These are phyloP conservation scores for Macrocybe gigantea DNA, from an alignment of 768 basidiomycete genomes.

Conservation along the genomic window DNA sequence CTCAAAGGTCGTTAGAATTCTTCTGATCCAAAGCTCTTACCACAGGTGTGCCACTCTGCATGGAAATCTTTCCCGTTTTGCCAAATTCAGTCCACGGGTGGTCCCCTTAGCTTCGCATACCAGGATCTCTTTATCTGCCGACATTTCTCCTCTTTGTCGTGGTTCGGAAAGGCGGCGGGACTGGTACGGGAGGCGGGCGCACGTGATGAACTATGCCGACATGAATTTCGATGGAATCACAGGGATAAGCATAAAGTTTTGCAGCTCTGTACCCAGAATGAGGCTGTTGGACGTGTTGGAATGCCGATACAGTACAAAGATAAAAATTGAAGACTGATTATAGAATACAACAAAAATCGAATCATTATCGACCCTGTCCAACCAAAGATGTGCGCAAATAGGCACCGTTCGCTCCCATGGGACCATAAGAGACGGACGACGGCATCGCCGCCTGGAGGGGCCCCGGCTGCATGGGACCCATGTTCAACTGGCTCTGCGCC, in stretches of 20 bases:
- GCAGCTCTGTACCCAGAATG: background rate
- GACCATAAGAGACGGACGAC: conserved; percentile 47
- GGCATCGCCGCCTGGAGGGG: conserved; percentile 39
- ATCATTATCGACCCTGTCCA: conserved; percentile 34
- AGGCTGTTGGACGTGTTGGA: background rate
- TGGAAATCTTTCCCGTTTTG: too few species aligned
- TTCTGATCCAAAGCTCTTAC: too few species aligned
- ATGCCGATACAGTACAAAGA: conserved; percentile 7
- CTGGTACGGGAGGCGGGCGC: too few species aligned
- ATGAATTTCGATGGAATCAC: too few species aligned
- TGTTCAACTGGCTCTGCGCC: conserved; percentile 41
- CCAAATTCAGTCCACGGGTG: too few species aligned
- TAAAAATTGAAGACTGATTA: conserved; percentile 10
- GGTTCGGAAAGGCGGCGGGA: too few species aligned
- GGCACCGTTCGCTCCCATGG: conserved; percentile 53
- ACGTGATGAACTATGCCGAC: too few species aligned
- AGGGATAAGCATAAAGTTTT: background rate
- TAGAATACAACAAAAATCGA: conserved; percentile 18
- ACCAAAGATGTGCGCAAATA: conserved; percentile 64
- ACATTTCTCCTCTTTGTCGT: too few species aligned
- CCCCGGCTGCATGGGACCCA: conserved; percentile 37
- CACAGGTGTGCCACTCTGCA: too few species aligned
- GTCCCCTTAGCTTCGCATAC: too few species aligned
- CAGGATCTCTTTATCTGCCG: too few species aligned
- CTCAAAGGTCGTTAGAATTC: too few species aligned